phyloP scores from a whole-genome alignment of 371 early-diverging fungal species.

The Apophysomyces elegans region DNA sequence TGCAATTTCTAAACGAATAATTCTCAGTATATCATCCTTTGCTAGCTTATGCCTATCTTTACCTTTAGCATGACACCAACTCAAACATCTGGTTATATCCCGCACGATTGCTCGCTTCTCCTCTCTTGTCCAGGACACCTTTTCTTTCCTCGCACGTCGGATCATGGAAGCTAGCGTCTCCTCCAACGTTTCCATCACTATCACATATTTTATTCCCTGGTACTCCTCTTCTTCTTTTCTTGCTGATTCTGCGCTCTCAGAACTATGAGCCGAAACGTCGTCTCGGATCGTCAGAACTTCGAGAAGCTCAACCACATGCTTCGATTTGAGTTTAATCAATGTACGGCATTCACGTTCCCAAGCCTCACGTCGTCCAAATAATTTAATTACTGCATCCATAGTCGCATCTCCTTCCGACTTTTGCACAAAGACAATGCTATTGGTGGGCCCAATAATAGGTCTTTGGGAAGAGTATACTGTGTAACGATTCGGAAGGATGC shows the following conservation, averaged over 20 bases:
- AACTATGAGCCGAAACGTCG: slow-evolving; percentile 10
- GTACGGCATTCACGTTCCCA: slow-evolving; percentile 57
- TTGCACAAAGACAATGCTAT: slow-evolving; percentile 41
- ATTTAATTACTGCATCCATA: slow-evolving; percentile 33
- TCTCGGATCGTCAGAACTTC: slow-evolving; percentile 53
- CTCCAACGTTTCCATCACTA: slow-evolving; percentile 45
- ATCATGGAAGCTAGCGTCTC: slow-evolving; percentile 36
- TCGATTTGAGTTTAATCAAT: slow-evolving; percentile 42
- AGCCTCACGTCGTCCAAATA: slow-evolving; percentile 54
- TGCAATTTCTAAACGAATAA: slow-evolving; percentile 24
- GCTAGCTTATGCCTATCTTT: not conserved
- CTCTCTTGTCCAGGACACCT: slow-evolving; percentile 11
- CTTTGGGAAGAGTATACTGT: slow-evolving; percentile 24
- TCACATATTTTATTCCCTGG: slow-evolving; percentile 38
- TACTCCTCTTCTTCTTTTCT: slow-evolving; percentile 24
- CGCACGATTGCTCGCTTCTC: slow-evolving; percentile 21
- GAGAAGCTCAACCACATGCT: slow-evolving; percentile 41
- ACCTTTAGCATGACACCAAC: slow-evolving; percentile 45
- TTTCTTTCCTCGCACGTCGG: slow-evolving; percentile 23
- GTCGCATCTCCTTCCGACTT: slow-evolving; percentile 9
- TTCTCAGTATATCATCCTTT: not conserved
- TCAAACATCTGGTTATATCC: slow-evolving; percentile 35
- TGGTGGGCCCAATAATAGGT: slow-evolving; percentile 47
- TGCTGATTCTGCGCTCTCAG: not conserved
- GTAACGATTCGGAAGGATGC: slow-evolving; percentile 42